Conservation (phyloP, 2,329 filamentous ascomycete species). For the Arthrobotrys iridis region DNA sequence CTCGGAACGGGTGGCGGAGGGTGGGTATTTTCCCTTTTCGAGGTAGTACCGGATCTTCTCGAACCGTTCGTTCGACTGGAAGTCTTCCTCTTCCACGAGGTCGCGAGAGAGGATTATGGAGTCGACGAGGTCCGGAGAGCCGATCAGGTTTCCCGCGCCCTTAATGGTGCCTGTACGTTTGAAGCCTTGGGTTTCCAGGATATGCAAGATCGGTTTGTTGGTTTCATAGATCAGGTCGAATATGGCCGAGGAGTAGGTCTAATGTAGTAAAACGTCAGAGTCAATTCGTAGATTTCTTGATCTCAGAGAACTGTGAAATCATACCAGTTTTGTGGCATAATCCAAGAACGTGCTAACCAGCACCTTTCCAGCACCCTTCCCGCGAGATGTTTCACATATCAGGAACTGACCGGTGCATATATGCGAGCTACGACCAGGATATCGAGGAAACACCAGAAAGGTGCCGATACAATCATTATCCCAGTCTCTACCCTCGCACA, state of each 20-base stretch:
- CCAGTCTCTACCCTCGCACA: constrained; percentile 69
- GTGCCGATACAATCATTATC: constrained; percentile 68
- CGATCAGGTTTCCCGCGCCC: constrained; percentile 67
- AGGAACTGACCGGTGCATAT: constrained; percentile 83
- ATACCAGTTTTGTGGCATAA: constrained; percentile 73
- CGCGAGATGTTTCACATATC: constrained; percentile 76
- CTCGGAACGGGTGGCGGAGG: constrained; percentile 90
- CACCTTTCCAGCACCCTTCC: constrained; percentile 77
- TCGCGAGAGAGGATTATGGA: constrained; percentile 70
- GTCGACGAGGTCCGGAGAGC: constrained; percentile 67
- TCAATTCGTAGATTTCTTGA: not conserved
- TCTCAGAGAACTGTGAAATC: constrained; percentile 55
- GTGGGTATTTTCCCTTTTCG: constrained; percentile 91
- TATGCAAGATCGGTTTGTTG: constrained; percentile 75
- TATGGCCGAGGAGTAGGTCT: constrained; percentile 76
- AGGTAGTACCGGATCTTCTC: constrained; percentile 99
- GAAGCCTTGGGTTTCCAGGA: constrained; percentile 79
- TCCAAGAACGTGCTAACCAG: constrained; percentile 82
- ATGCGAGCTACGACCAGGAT: constrained; percentile 71
- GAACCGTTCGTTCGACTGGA: constrained; percentile 86
- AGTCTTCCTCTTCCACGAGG: constrained; percentile 70
- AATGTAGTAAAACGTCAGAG: not conserved
- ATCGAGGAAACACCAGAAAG: constrained; percentile 34
- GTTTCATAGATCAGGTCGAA: constrained; percentile 81
- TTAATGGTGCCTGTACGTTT: constrained; percentile 76